Base-by-base conservation (phyloP, 345 rosid species). In the Linum tenue region DNA sequence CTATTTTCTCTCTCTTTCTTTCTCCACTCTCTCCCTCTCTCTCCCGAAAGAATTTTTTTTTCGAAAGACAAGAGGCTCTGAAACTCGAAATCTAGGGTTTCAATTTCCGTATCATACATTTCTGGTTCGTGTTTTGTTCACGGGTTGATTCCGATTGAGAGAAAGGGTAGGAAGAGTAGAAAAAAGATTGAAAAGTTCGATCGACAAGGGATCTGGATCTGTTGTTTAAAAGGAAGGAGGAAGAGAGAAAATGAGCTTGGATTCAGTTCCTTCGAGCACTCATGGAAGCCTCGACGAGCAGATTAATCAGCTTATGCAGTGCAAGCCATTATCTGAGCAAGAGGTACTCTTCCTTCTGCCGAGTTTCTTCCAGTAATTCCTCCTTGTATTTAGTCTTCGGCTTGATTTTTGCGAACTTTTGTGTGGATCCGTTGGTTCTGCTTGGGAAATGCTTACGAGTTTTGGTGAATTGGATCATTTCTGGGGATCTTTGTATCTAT, bases 251-350 rank as follows among this genome's bases (percentile, higher is more conserved):
- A 79, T 75, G 83, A 80, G 73, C 75, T 62, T 74, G 75, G 84
- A 80, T 67, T 77, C 79, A 64, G 73, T 68, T 60, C 73, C 73
- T 63, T 53, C 86, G 61, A 75, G 74, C 73, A 55, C 82, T 2
- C 76, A 77, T 72, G 86, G 84, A 17, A 78, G 70, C 63, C 80
- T 83, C 38, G 85, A 83, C 60, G 83, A 83, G 71, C 82, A 83
- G 77, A 83, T 83, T 75, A 39, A 65, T 42, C 85, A 81, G 78
- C 83, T 83, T 48, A 79, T 81, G 80, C 85, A 83, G 82, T 83
- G 87, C 85, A 83, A 77, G 68, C 87, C 87, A 57, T 73, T 83
- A 31, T 81, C 85, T 4, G 85, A 83, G 57, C 81, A 76, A 65
- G 82, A 81, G 80, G 85, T 78, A 62, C 56, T 31, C 35, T 37